These are phyloP conservation scores for Geranium rotundifolium DNA, from an alignment of 345 rosid genomes.

Conservation along the genomic window DNA sequence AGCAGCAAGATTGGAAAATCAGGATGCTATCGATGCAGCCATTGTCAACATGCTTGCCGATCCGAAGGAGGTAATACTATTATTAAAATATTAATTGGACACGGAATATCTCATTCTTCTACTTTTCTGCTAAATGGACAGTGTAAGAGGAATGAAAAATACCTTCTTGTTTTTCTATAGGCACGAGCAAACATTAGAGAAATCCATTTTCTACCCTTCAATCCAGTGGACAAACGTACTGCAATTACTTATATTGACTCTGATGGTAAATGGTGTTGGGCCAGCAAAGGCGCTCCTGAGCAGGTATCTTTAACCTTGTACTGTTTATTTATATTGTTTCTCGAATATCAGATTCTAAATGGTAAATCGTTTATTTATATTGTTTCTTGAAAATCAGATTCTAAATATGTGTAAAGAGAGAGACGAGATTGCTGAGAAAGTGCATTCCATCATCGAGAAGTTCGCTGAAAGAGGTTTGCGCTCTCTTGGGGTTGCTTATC, in stretches of 20 bases:
- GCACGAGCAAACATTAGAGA: slow-evolving; percentile 85
- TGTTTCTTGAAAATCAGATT: slow-evolving; percentile 27
- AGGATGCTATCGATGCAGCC: slow-evolving; percentile 92
- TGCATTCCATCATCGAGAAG: slow-evolving; percentile 64
- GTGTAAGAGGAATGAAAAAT: no score
- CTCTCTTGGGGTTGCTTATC: slow-evolving; percentile 76
- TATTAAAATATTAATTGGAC: no score
- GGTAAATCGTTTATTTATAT: no score
- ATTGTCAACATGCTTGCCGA: slow-evolving; percentile 85
- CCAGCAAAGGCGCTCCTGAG: slow-evolving; percentile 98
- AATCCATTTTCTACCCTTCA: slow-evolving; percentile 17
- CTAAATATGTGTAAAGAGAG: slow-evolving; percentile 55
- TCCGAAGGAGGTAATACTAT: slow-evolving; percentile 62
- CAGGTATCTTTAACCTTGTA: slow-evolving; percentile 40
- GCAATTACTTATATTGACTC: slow-evolving; percentile 23
- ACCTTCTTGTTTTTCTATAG: slow-evolving; percentile 22
- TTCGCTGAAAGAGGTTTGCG: slow-evolving; percentile 91
- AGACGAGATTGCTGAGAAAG: slow-evolving; percentile 52
- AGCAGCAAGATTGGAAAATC: slow-evolving; percentile 85
- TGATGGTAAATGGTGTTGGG: slow-evolving; percentile 77
- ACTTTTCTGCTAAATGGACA: no score
- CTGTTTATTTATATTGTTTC: no score
- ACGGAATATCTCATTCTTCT: no score
- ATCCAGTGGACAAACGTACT: no score
- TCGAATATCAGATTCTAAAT: slow-evolving; percentile 42